Evolutionary conservation across 2,329 filamentous ascomycete species (phyloP), one percentile per base, ranked within the genome.

Genomic region (Helotiales sp.): DNA sequence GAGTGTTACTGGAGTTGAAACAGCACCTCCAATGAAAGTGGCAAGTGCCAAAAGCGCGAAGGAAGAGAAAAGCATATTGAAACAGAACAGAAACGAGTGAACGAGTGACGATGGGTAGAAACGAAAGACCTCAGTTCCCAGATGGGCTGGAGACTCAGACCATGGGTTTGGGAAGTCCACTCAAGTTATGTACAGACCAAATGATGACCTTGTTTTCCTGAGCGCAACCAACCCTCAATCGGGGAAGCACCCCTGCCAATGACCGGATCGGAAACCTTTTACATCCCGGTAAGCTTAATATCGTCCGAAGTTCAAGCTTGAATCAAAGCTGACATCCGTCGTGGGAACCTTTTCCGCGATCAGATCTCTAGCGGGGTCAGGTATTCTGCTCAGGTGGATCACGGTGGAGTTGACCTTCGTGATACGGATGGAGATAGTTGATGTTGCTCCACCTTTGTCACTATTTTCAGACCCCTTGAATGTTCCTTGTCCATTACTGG

Each of bases 41-140:
- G 50, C 28, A 54, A 54, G n/a, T 20, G 50, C 28, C 28, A 54
- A 17, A 32, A 54, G 3, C 20, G 3, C 17, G 1, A 17, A 11
- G 40, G 59, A 52, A 61, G 49, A 26, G n/a, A 61, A 52, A 20
- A 17, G 8, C 59, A 61, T 61, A 6, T n/a, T 61, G 43, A 30
- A 34, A 11, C 7, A 6, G n/a, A n/a, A n/a, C n/a, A 47, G 45
- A 37, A 49, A 50, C 20, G 40, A 61, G 30, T 61, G 24, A 32
- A 49, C 26, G 58, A 47, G 40, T 32, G 37, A 40, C 55, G 22
- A 40, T 47, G 24, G n/a, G 13, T 22, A 32, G 22, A 61, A 52
- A 20, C n/a, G 22, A 61, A 34, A 30, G 28, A 54, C 15, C 7
- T 17, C 15, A 54, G 28, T 10, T 30, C 28, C 47, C 8, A 50